These are phyloP conservation scores for Casuarina glauca DNA, from an alignment of 306 rosid species.

Conservation along the genomic window DNA sequence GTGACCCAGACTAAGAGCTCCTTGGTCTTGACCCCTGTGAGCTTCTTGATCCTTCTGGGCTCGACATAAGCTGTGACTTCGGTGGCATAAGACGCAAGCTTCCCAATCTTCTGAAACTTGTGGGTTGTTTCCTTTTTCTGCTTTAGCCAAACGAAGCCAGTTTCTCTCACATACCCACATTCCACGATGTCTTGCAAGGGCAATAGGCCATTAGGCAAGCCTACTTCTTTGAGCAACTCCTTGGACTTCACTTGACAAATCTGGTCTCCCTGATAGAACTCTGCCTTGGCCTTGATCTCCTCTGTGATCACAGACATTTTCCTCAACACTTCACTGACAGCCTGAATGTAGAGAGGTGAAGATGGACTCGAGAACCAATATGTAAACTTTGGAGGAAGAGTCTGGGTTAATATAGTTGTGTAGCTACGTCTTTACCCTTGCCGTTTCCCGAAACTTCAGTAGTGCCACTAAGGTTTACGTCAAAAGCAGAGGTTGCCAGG, in stretches of 20 bases:
- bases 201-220: conserved; percentile 69
- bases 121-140: conserved; percentile 63
- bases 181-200: conserved; percentile 77
- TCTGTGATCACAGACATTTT: conserved; percentile 57
- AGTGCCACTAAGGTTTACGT: no score
- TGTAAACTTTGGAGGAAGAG: no score
- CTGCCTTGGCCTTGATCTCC: conserved; percentile 54
- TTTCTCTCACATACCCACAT: conserved; percentile 63
- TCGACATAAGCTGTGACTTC: conserved; percentile 74
- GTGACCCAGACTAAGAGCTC: conserved; percentile 85
- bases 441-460: no score
- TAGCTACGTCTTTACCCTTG: no score
- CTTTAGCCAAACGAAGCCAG: conserved; percentile 88
- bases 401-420: no score
- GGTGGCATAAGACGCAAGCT: conserved; percentile 51
- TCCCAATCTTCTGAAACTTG: conserved; percentile 80
- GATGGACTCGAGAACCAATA: no score
- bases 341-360: no score
- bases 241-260: conserved; percentile 62
- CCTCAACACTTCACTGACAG: no score
- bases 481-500: no score
- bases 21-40: conserved; percentile 78
- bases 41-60: conserved; percentile 63
- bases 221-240: conserved; percentile 52
- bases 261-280: conserved; percentile 68